phyloP scores from a whole-genome alignment of 768 basidiomycete genomes.

The Macrolepiota dolichaula region DNA sequence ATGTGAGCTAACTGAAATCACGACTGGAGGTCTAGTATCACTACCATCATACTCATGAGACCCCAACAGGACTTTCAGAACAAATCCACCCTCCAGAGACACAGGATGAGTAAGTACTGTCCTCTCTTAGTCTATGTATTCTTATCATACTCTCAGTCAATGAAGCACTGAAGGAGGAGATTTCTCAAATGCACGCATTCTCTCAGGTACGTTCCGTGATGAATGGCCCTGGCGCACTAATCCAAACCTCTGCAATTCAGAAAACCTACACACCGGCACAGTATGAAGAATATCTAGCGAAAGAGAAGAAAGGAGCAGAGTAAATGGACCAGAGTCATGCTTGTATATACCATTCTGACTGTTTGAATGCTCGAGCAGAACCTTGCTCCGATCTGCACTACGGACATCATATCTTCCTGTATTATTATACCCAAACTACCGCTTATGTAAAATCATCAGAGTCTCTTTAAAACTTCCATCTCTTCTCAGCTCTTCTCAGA shows the following conservation, averaged over 20 bases:
- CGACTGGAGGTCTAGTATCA: neutral
- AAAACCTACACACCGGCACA: slow-evolving; percentile 22
- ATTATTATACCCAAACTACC: neutral
- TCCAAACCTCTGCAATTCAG: neutral
- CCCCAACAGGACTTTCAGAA: slow-evolving; percentile 69
- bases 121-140: neutral
- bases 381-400: neutral
- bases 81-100: slow-evolving; percentile 74
- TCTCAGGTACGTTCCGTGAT: slow-evolving; percentile 57
- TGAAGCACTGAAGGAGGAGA: slow-evolving; percentile 68
- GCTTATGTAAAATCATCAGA: slow-evolving; percentile 8
- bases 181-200: slow-evolving; percentile 83
- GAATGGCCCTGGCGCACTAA: neutral
- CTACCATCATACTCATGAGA: neutral
- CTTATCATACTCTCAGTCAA: slow-evolving; percentile 50
- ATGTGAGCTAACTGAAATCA: slow-evolving; percentile 37
- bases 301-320: slow-evolving; percentile 10
- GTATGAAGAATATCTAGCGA: slow-evolving; percentile 15
- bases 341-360: neutral
- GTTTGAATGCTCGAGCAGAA: neutral
- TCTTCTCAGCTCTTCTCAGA: neutral
- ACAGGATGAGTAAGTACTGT: slow-evolving; percentile 59
- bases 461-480: neutral
- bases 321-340: neutral
- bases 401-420: slow-evolving; percentile 1